phyloP scores from a whole-genome alignment of 345 rosid genomes.

The Pugionium cornutum region DNA sequence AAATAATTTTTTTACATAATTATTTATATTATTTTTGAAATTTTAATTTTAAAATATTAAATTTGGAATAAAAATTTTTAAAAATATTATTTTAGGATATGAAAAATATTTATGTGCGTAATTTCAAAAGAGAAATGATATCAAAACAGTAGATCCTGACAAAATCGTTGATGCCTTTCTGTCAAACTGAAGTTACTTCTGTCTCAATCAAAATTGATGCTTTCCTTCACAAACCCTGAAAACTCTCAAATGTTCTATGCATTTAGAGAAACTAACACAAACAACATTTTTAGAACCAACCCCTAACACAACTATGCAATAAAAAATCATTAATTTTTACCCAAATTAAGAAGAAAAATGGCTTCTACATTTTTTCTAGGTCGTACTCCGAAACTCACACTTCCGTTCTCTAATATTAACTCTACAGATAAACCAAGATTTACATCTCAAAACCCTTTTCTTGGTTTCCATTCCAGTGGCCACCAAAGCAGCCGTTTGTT shows the following conservation, averaged over 20 bases:
- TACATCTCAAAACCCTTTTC: conserved; percentile 24
- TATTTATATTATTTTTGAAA: too few relatives aligned
- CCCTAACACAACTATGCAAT: conserved; percentile 11
- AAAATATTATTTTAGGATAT: too few relatives aligned
- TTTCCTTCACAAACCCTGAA: conserved; percentile 44
- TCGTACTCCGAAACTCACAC: conserved; percentile 28
- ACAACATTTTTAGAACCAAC: conserved; percentile 10
- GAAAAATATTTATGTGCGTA: background rate
- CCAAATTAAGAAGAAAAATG: conserved; percentile 29
- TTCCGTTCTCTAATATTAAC: conserved; percentile 23
- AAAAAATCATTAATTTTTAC: background rate
- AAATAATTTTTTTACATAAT: too few relatives aligned
- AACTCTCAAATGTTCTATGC: conserved; percentile 10
- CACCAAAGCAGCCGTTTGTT: conserved; percentile 11
- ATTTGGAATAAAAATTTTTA: too few relatives aligned
- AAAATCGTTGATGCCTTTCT: conserved; percentile 37
- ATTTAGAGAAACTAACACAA: conserved; percentile 8
- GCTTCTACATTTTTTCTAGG: conserved; percentile 41
- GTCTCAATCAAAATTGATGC: conserved; percentile 43
- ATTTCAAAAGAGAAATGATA: conserved; percentile 6
- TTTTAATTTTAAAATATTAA: too few relatives aligned
- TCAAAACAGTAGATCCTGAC: background rate
- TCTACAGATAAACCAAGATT: conserved; percentile 10
- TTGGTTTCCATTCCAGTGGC: conserved; percentile 21
- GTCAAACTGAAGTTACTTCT: conserved; percentile 30